Evolutionary conservation across 768 basidiomycete genomes (phyloP).

Genomic region (Tylopilus subfusipes): DNA sequence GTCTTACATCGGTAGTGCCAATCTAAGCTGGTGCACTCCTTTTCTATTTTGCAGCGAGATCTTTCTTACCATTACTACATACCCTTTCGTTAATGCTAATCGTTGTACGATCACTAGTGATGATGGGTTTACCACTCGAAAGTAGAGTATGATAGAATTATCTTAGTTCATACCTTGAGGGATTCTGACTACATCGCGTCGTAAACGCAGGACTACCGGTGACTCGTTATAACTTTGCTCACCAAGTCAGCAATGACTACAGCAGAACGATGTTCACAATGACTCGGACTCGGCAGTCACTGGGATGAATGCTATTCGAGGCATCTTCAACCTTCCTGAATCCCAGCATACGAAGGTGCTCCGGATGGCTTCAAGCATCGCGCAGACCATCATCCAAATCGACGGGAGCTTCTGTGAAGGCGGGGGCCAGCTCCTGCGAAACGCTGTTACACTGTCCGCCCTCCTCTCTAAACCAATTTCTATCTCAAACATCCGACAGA

Average conservation of each 20-base stretch:
- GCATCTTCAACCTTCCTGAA: neutral
- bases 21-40: neutral
- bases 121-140: neutral
- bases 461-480: slow-evolving; percentile 57
- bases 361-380: slow-evolving; percentile 10
- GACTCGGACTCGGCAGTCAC: neutral
- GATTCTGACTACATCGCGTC: no score
- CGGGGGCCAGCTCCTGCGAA: slow-evolving; percentile 74
- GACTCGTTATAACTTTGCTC: no score
- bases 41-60: neutral
- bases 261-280: no score
- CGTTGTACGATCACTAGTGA: neutral
- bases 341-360: neutral
- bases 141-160: slow-evolving; percentile 8
- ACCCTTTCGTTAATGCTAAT: slow-evolving; percentile 10
- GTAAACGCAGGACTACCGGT: neutral
- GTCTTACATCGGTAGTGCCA: slow-evolving; percentile 23
- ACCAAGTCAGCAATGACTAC: no score
- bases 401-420: slow-evolving; percentile 48
- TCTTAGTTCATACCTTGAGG: neutral
- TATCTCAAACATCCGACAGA: slow-evolving; percentile 58
- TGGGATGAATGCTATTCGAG: neutral
- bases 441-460: slow-evolving; percentile 62
- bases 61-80: slow-evolving; percentile 12
- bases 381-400: slow-evolving; percentile 24